Conservation (phyloP, 2,329 filamentous ascomycete species). For the Stemphylium vesicarium region DNA sequence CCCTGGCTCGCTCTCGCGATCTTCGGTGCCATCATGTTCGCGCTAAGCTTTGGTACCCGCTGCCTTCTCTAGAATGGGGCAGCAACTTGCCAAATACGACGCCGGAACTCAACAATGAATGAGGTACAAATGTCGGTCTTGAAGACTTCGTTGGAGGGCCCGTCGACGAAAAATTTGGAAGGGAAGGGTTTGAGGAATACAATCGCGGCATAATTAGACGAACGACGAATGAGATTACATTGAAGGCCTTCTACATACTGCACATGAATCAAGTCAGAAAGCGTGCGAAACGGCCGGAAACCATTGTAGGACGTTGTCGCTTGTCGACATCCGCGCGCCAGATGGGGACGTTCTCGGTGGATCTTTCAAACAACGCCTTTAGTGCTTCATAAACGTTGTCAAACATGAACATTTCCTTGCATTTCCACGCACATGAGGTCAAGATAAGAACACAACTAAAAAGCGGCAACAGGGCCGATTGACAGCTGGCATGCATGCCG, state of each 20-base stretch:
- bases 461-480: conserved; percentile 10
- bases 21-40: not conserved
- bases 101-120: not conserved
- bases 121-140: not conserved
- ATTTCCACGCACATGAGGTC: not conserved
- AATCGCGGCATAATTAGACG: not conserved
- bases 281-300: too few species aligned
- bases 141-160: not conserved
- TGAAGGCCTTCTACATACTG: too few species aligned
- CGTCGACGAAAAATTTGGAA: not conserved
- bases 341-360: too few species aligned
- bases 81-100: not conserved
- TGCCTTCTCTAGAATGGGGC: not conserved
- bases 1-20: not conserved
- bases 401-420: not conserved
- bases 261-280: too few species aligned
- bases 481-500: conserved; percentile 9
- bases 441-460: not conserved
- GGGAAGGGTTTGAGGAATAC: not conserved
- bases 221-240: not conserved
- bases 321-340: not conserved
- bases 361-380: not conserved
- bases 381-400: not conserved
- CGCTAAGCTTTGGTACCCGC: not conserved
- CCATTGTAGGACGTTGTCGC: not conserved